phyloP scores from a whole-genome alignment of 1,284 basidiomycete species.

The Tilletiopsis washingtonensis region DNA sequence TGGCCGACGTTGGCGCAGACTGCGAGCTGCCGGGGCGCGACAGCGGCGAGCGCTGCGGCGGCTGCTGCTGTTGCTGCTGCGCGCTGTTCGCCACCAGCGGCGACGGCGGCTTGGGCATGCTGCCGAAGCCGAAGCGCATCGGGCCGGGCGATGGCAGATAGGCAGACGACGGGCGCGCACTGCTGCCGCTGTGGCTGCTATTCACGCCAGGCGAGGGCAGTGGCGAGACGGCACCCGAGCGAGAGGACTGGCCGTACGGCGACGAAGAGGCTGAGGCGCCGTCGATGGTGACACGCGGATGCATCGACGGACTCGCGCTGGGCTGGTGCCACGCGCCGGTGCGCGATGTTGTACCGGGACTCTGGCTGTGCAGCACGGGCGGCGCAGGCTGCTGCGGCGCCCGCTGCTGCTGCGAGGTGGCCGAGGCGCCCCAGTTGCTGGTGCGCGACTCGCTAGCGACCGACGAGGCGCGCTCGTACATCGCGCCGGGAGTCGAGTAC shows the following conservation, averaged over 20 bases:
- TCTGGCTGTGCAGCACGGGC: no score
- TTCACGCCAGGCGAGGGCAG: no score
- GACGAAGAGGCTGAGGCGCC: neutral
- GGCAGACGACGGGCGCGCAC: neutral
- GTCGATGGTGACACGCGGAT: neutral
- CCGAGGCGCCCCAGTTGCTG: no score
- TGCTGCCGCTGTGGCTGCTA: neutral
- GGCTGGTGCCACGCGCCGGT: neutral
- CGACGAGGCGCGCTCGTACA: no score
- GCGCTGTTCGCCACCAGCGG: no score
- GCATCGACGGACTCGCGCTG: neutral
- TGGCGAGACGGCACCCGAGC: neutral
- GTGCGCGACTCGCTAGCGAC: no score
- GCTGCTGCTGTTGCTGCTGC: neutral
- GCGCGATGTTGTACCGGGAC: no score
- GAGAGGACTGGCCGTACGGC: slow-evolving; percentile 6
- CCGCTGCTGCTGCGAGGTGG: no score
- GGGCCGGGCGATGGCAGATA: no score
- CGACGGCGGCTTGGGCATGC: neutral
- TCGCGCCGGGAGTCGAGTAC: no score
- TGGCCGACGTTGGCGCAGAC: neutral
- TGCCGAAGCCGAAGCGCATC: neutral
- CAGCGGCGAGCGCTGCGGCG: neutral
- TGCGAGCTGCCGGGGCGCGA: neutral
- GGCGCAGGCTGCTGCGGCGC: no score